Evolutionary conservation across 2,329 filamentous ascomycete species (phyloP).

Genomic region (Cryphonectria radicalis): DNA sequence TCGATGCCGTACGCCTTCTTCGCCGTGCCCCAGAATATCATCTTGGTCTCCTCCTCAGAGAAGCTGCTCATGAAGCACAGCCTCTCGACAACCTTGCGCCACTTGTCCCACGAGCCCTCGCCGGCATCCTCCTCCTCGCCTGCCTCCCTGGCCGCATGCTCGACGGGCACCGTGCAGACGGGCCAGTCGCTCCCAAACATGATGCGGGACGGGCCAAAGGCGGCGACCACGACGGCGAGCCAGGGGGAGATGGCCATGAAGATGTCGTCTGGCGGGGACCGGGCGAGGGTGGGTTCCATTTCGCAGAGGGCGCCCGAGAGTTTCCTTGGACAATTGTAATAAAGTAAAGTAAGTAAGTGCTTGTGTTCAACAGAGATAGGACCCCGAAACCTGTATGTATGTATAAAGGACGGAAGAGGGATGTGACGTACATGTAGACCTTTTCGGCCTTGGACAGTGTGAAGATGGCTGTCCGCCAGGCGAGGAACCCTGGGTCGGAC

Average conservation of each 20-base stretch:
- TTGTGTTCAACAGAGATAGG: no score
- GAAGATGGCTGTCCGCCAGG: conserved; percentile 72
- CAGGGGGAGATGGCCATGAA: conserved; percentile 70
- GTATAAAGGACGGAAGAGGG: no score
- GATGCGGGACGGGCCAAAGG: conserved; percentile 72
- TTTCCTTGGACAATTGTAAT: conserved; percentile 14
- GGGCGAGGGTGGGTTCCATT: conserved; percentile 62
- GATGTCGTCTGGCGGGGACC: conserved; percentile 57
- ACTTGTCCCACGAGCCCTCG: conserved; percentile 72
- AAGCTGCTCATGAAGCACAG: conserved; percentile 68
- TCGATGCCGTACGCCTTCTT: conserved; percentile 66
- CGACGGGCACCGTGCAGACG: conserved; percentile 69
- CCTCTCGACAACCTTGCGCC: conserved; percentile 71
- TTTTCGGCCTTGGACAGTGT: conserved; percentile 65
- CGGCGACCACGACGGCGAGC: conserved; percentile 71
- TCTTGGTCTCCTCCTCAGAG: conserved; percentile 62
- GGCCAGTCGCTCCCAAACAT: conserved; percentile 98
- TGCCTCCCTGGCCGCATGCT: conserved; percentile 44
- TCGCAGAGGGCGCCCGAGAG: conserved; percentile 73
- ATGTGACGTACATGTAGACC: conserved; percentile 81
- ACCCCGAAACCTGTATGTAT: no score
- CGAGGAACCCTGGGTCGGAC: conserved; percentile 61
- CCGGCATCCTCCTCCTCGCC: conserved; percentile 47
- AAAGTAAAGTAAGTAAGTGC: neutral
- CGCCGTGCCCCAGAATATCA: conserved; percentile 76